Percentiles rank a stretch among this genome's conserved stretches.
Conservation (phyloP, 2,329 filamentous ascomycete species). For the Fusarium nodosum region DNA sequence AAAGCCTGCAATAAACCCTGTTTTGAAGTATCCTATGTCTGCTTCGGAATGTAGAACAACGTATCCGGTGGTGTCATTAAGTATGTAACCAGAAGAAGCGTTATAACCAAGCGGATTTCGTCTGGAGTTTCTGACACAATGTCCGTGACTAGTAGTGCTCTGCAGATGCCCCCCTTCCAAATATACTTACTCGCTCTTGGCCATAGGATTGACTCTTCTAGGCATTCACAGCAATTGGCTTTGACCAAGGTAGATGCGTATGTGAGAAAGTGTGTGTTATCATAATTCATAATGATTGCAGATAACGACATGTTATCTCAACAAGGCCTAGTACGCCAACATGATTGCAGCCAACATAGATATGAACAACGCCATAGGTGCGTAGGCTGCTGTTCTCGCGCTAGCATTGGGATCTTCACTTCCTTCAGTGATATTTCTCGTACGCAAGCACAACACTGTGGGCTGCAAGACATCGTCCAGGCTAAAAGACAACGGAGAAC, state of each 20-base stretch:
- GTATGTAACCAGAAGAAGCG: background rate
- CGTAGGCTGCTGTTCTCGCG: conserved; percentile 8
- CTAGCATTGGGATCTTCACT: conserved; percentile 23
- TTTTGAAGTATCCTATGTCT: background rate
- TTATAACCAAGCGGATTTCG: background rate
- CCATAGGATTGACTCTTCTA: background rate
- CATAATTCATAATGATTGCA: background rate
- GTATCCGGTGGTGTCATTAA: background rate
- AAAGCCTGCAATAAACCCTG: background rate
- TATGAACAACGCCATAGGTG: conserved; percentile 1
- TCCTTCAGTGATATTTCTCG: conserved; percentile 27
- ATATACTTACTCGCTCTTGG: background rate
- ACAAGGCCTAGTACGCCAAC: conserved; percentile 7
- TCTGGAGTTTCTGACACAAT: background rate
- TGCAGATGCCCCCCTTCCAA: background rate
- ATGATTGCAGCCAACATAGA: conserved; percentile 2
- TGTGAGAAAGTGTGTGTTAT: background rate
- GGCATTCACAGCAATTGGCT: background rate
- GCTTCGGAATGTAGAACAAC: background rate
- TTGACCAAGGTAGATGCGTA: background rate
- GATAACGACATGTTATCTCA: background rate
- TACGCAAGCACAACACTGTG: conserved; percentile 21
- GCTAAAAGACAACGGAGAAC: background rate
- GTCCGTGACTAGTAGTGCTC: background rate
- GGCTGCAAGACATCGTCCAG: conserved; percentile 16